phyloP scores from a whole-genome alignment of 495 filamentous ascomycete genomes.

The Tuber melanosporum region DNA sequence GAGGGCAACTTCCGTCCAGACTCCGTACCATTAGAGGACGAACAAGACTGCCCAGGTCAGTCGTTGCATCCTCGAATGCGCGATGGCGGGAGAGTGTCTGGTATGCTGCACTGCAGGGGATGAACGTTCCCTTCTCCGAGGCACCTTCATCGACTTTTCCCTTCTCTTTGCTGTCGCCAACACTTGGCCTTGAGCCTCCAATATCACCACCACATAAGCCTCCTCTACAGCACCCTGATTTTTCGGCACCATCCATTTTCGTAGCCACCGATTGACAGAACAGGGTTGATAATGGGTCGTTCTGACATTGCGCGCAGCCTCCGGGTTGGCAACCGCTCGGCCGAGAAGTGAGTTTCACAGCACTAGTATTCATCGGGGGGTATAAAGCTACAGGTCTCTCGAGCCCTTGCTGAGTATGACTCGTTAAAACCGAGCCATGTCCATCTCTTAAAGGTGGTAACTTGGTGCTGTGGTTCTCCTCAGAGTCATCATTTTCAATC shows the following conservation, averaged over 20 bases:
- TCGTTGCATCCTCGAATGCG: constrained; percentile 67
- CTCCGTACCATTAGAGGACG: constrained; percentile 58
- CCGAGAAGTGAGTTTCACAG: constrained; percentile 46
- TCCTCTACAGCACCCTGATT: constrained; percentile 49
- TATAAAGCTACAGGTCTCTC: constrained; percentile 23
- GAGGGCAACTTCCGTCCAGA: constrained; percentile 49
- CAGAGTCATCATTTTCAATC: constrained; percentile 32
- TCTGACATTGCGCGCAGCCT: constrained; percentile 70
- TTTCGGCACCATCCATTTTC: constrained; percentile 11
- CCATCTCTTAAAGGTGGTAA: constrained; percentile 27
- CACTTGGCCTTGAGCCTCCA: constrained; percentile 3
- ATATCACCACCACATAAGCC: constrained; percentile 42
- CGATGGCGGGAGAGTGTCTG: constrained; percentile 73
- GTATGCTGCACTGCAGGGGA: constrained; percentile 73
- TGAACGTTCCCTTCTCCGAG: constrained; percentile 42
- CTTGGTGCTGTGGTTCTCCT: constrained; percentile 30
- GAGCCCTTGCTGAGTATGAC: constrained; percentile 12
- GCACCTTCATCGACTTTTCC: neutral
- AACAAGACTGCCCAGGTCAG: constrained; percentile 68
- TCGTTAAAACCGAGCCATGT: constrained; percentile 14
- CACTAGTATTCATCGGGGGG: constrained; percentile 29
- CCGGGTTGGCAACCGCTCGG: constrained; percentile 59
- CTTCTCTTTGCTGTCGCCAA: neutral
- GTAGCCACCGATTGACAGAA: constrained; percentile 82
- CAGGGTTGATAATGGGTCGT: constrained; percentile 69